Conservation (phyloP, 2,329 filamentous ascomycete species). For the Fusarium sp. region DNA sequence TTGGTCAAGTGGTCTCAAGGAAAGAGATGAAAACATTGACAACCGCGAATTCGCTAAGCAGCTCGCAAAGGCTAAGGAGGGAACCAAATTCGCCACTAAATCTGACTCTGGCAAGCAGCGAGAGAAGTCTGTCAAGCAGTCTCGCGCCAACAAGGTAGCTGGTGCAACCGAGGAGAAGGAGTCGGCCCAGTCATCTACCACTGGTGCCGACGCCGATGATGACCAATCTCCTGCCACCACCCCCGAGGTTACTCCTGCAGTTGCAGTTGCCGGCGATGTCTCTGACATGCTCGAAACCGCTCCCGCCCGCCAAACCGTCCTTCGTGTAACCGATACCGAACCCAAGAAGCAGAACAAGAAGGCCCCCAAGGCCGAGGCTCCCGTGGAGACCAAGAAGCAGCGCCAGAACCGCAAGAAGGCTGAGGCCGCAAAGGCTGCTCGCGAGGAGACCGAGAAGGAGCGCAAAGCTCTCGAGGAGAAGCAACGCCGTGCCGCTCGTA, state of each 20-base stretch:
- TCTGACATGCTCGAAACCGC: conserved; percentile 91
- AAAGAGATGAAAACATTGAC: conserved; percentile 66
- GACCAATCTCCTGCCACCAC: conserved; percentile 79
- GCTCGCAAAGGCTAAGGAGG: conserved; percentile 76
- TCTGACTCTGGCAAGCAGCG: conserved; percentile 70
- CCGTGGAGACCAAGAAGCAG: conserved; percentile 91
- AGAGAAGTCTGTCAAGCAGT: conserved; percentile 77
- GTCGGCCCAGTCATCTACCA: conserved; percentile 69
- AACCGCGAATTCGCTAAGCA: conserved; percentile 82
- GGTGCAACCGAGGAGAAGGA: conserved; percentile 57
- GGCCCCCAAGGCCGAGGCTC: conserved; percentile 71
- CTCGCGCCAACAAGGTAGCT: conserved; percentile 65
- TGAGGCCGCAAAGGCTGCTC: conserved; percentile 79
- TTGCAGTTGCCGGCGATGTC: conserved; percentile 74
- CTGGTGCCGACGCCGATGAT: conserved; percentile 81
- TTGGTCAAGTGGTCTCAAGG: conserved; percentile 46
- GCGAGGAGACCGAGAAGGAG: conserved; percentile 81
- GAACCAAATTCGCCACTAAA: conserved; percentile 68
- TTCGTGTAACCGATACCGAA: conserved; percentile 78
- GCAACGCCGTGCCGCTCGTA: conserved; percentile 83
- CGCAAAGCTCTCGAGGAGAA: conserved; percentile 82
- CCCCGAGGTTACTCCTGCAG: conserved; percentile 66
- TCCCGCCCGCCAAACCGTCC: conserved; percentile 74
- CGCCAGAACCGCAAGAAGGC: conserved; percentile 91
- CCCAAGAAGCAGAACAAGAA: conserved; percentile 72